phyloP scores from a whole-genome alignment of 164 flowering plant genomes.

The grape (Vitis vinifera) region DNA sequence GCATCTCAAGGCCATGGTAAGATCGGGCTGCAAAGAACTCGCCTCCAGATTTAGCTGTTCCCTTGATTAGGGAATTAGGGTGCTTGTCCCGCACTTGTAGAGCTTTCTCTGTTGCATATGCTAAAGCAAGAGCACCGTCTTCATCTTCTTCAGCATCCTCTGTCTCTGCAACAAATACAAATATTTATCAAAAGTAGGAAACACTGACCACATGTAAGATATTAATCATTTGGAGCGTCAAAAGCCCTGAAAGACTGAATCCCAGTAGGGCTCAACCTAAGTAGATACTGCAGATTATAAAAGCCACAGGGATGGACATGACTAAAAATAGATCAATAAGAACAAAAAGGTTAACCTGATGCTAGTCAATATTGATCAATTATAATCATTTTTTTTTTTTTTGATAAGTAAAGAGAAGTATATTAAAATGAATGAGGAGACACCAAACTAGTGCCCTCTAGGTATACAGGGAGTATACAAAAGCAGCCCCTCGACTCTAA shows the following conservation, averaged over 20 bases:
- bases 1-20: constrained; percentile 80
- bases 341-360: too few relatives aligned
- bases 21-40: constrained; percentile 70
- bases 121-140: constrained; percentile 50
- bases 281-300: too few relatives aligned
- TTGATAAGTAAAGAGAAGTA: too few relatives aligned
- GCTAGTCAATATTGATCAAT: too few relatives aligned
- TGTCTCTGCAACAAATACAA: constrained; percentile 13
- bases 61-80: constrained; percentile 33
- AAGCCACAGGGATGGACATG: too few relatives aligned
- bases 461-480: too few relatives aligned
- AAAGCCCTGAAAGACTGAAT: background rate
- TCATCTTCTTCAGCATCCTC: constrained; percentile 29
- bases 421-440: too few relatives aligned
- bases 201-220: background rate
- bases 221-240: background rate
- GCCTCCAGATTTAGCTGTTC: constrained; percentile 69
- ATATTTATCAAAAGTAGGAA: background rate
- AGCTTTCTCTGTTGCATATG: constrained; percentile 59
- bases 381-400: too few relatives aligned
- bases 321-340: too few relatives aligned
- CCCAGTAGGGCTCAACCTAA: too few relatives aligned
- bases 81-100: constrained; percentile 51
- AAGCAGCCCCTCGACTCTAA: too few relatives aligned
- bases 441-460: too few relatives aligned